A percentile compares a stretch with the other conserved stretches of the same genome.
phyloP scores from a whole-genome alignment of 2,329 filamentous ascomycete genomes.

The Elsinoe australis region DNA sequence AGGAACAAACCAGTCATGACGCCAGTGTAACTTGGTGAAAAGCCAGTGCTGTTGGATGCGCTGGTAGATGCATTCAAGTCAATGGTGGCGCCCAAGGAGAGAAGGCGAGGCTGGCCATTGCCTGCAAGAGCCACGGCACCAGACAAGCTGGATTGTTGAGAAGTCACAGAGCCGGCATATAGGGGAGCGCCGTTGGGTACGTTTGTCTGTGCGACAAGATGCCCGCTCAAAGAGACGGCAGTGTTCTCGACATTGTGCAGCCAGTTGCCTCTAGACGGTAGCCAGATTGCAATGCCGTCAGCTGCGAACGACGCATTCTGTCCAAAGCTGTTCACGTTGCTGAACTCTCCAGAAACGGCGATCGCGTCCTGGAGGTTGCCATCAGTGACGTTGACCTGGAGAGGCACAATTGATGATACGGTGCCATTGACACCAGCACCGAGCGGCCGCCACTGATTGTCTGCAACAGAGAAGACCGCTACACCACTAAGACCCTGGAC shows the following conservation, averaged over 20 bases:
- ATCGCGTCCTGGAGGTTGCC: conserved; percentile 64
- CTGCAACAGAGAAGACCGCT: conserved; percentile 63
- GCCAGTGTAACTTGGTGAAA: conserved; percentile 36
- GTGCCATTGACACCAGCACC: conserved; percentile 79
- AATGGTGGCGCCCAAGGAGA: conserved; percentile 41
- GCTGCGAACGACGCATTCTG: conserved; percentile 54
- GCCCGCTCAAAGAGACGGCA: conserved; percentile 61
- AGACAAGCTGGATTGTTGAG: conserved; percentile 62
- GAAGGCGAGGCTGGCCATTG: conserved; percentile 34
- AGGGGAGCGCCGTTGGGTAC: conserved; percentile 55
- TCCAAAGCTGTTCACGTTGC: conserved; percentile 60
- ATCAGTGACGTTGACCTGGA: conserved; percentile 69
- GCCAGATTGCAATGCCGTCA: conserved; percentile 82
- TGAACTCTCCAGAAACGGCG: conserved; percentile 73
- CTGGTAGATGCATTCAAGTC: conserved; percentile 35
- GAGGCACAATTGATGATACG: conserved; percentile 65
- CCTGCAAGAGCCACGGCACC: conserved; percentile 61
- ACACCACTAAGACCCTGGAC: conserved; percentile 63
- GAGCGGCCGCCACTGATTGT: conserved; percentile 66
- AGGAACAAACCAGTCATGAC: conserved; percentile 77
- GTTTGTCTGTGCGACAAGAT: conserved; percentile 63
- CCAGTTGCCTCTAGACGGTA: conserved; percentile 80
- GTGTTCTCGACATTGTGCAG: conserved; percentile 63
- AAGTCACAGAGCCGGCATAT: conserved; percentile 76
- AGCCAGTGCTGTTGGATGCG: conserved; percentile 38